A percentile compares a stretch with the other conserved stretches of the same genome.
Conservation (phyloP, 495 filamentous ascomycete genomes). For the Stereocaulon alpinum region DNA sequence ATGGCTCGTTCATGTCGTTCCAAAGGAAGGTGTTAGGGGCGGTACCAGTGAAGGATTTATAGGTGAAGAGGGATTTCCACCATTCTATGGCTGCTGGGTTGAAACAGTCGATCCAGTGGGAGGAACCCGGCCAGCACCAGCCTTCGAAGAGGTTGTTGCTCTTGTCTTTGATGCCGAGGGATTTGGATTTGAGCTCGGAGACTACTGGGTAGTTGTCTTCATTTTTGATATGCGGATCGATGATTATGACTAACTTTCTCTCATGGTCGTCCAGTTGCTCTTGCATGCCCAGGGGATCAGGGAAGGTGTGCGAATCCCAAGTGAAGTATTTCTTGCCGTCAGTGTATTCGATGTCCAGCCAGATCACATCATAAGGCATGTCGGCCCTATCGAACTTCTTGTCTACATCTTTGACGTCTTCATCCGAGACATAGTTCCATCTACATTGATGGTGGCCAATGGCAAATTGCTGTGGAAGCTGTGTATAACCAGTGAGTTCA, state of each 20-base stretch:
- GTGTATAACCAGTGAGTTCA: slow-evolving; percentile 88
- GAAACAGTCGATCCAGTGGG: slow-evolving; percentile 92
- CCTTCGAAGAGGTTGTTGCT: slow-evolving; percentile 83
- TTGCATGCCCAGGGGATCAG: slow-evolving; percentile 76
- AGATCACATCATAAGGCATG: slow-evolving; percentile 97
- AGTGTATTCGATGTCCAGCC: slow-evolving; percentile 95
- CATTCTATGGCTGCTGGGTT: slow-evolving; percentile 76
- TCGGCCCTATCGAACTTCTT: slow-evolving; percentile 88
- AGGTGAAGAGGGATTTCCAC: slow-evolving; percentile 85
- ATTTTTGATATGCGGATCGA: slow-evolving; percentile 97
- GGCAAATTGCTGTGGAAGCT: slow-evolving; percentile 82
- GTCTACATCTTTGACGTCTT: slow-evolving; percentile 93
- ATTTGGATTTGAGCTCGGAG: slow-evolving; percentile 72
- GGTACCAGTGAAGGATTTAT: slow-evolving; percentile 73
- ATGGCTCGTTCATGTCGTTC: slow-evolving; percentile 99
- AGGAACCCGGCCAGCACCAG: slow-evolving; percentile 97
- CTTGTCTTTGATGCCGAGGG: slow-evolving; percentile 77
- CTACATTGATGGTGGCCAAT: slow-evolving; percentile 94
- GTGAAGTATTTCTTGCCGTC: slow-evolving; percentile 96
- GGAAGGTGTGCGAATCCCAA: slow-evolving; percentile 82
- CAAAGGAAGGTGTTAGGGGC: slow-evolving; percentile 81
- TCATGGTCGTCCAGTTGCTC: slow-evolving; percentile 73
- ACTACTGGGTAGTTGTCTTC: slow-evolving; percentile 62
- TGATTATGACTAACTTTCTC: slow-evolving; percentile 86
- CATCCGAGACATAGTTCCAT: slow-evolving; percentile 97